A percentile compares a stretch with the other conserved stretches of the same genome.
phyloP scores from a whole-genome alignment of 768 basidiomycete species.

The Naganishia friedmannii region DNA sequence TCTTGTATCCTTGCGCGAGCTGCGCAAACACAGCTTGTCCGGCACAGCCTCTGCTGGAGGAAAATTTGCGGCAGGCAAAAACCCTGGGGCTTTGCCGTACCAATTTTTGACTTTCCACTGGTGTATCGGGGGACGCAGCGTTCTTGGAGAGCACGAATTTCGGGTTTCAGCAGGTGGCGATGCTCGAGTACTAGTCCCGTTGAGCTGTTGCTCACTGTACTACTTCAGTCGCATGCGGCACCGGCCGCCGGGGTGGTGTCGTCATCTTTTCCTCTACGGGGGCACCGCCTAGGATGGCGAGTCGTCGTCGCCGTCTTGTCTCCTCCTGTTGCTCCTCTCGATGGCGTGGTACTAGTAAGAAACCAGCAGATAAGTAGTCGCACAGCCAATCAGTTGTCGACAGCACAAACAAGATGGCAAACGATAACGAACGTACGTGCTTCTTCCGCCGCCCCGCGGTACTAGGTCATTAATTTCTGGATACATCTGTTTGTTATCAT shows the following conservation, averaged over 20 bases:
- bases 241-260: background rate
- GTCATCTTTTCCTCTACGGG: background rate
- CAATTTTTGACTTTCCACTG: no score
- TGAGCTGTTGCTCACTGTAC: no score
- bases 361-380: background rate
- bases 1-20: no score
- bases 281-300: slow-evolving; percentile 8
- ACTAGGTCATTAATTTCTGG: background rate
- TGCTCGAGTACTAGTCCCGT: no score
- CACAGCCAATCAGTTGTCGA: background rate
- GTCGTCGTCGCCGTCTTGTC: slow-evolving; percentile 5
- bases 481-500: background rate
- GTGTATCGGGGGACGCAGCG: no score
- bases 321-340: background rate
- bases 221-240: no score
- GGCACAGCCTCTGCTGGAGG: no score
- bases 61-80: no score
- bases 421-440: slow-evolving; percentile 19
- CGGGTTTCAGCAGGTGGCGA: no score
- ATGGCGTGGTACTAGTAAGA: background rate
- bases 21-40: no score
- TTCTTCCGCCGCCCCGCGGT: background rate
- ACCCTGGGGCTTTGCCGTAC: no score
- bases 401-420: background rate
- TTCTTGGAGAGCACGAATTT: no score